Conservation (phyloP, 345 rosid species). For the Euphorbia tirucalli region DNA sequence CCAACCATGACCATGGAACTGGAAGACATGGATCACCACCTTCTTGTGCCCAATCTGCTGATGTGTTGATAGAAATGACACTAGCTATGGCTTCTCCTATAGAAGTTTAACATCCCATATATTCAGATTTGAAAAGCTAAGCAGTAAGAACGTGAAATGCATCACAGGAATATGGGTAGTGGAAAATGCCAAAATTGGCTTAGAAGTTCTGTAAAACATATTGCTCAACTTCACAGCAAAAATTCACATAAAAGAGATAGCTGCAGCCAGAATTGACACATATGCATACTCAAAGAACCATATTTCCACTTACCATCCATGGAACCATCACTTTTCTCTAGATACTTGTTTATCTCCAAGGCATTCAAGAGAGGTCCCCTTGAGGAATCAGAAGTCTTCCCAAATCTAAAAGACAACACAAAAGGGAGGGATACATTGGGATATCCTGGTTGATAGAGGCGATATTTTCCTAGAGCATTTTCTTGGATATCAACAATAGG, state of each 20-base stretch:
- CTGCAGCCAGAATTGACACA: no score
- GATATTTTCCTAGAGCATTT: conserved; percentile 75
- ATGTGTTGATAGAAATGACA: conserved; percentile 45
- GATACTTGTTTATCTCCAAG: conserved; percentile 75
- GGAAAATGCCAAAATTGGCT: background rate
- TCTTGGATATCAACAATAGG: conserved; percentile 81
- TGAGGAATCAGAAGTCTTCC: conserved; percentile 75
- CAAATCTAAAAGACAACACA: conserved; percentile 75
- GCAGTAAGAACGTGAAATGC: background rate
- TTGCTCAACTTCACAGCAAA: conserved; percentile 3
- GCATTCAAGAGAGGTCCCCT: conserved; percentile 95
- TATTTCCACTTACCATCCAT: conserved; percentile 57
- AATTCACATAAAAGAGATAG: no score
- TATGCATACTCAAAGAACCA: conserved; percentile 5
- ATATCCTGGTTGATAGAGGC: conserved; percentile 85
- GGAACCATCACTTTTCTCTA: conserved; percentile 73
- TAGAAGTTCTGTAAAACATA: conserved; percentile 2
- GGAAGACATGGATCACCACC: conserved; percentile 97
- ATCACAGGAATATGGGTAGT: background rate
- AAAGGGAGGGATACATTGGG: conserved; percentile 74
- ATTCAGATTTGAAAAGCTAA: conserved; percentile 8
- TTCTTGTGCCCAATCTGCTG: conserved; percentile 85
- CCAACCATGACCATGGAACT: conserved; percentile 92
- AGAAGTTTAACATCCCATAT: conserved; percentile 23
- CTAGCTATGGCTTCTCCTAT: conserved; percentile 61